These are phyloP conservation scores for Xylaria polymorpha DNA, from an alignment of 2,329 filamentous ascomycete species.

Conservation along the genomic window DNA sequence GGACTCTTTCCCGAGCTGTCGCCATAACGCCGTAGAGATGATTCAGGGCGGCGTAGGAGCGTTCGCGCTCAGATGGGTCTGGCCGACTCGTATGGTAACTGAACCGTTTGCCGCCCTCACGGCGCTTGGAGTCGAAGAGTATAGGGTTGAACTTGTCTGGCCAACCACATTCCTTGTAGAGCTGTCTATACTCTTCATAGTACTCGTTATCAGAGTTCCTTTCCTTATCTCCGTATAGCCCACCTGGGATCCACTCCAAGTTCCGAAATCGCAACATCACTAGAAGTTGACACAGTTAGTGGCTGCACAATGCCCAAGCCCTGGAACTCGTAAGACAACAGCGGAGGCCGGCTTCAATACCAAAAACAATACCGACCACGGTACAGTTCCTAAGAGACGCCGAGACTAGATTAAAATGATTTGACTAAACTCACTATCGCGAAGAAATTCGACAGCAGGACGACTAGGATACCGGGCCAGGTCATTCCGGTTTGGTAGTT, in stretches of 20 bases:
- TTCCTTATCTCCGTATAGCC: conserved; percentile 21
- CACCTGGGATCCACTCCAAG: conserved; percentile 35
- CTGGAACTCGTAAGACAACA: background rate
- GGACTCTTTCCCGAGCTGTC: conserved; percentile 26
- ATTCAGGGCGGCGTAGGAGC: conserved; percentile 19
- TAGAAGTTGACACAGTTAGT: background rate
- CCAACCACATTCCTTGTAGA: conserved; percentile 37
- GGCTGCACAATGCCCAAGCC: background rate
- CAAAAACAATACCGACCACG: background rate
- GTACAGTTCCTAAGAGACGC: too few relatives aligned
- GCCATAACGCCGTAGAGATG: conserved; percentile 22
- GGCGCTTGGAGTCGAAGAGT: conserved; percentile 23
- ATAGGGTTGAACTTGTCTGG: conserved; percentile 35
- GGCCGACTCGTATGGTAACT: conserved; percentile 3
- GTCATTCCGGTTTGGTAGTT: conserved; percentile 27
- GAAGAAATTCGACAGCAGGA: conserved; percentile 31
- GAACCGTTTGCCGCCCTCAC: conserved; percentile 17
- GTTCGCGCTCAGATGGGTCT: conserved; percentile 15
- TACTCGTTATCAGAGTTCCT: background rate
- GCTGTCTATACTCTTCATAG: conserved; percentile 25
- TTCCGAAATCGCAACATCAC: conserved; percentile 28
- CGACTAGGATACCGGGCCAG: conserved; percentile 28
- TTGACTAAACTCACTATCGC: conserved; percentile 22
- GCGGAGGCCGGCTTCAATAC: background rate
- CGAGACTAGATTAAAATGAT: background rate